Evolutionary conservation across 148 eudicot genomes (phyloP), one percentile per base, ranked within the genome.

Genomic region (Camellia japonica): DNA sequence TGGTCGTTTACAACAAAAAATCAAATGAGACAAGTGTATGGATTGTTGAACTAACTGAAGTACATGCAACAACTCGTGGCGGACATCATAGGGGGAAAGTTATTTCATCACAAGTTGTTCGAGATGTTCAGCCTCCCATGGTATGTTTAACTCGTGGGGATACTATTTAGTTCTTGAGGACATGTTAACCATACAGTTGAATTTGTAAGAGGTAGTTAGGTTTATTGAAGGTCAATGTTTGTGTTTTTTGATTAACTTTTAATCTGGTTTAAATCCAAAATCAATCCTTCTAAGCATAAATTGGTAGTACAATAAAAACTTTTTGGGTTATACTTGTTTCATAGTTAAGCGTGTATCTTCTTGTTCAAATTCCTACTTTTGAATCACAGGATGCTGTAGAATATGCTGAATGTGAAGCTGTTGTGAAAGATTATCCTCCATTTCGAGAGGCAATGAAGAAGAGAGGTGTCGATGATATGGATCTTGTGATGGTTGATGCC

Each of bases 331-430:
- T 52, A n/a, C 7, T 51, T 52, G 16, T 72, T 69, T 9, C 19
- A 13, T 54, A 2, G n/a, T 73, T 54, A 6, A 5, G 12, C 10
- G 49, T 42, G 20, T 58, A 58, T 56, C 47, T 74, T 49, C 13
- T 56, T 43, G 60, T 55, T 42, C 18, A 56, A 23, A 19, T 75
- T 68, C 23, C 46, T 44, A 77, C 81, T 43, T 63, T 74, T 19
- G 59, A 43, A 83, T 71, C 62, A 74, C 83, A 95, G 97, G 99
- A 95, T 87, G 98, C 98, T 76, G 93, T 91, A 56, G 98, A 96
- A 83, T 93, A 90, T 89, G 98, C 99, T 81, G 99, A 96, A 85
- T 96, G 98, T 86, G 99, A 96, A 87, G 98, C 99, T 71, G 90
- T 92, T 61, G 98, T 96, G 69, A 96, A 96, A 79, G 95, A 93